These are phyloP conservation scores for Brachypodium distachyon DNA, from an alignment of 202 grass and related monocot species.

Conservation along the genomic window DNA sequence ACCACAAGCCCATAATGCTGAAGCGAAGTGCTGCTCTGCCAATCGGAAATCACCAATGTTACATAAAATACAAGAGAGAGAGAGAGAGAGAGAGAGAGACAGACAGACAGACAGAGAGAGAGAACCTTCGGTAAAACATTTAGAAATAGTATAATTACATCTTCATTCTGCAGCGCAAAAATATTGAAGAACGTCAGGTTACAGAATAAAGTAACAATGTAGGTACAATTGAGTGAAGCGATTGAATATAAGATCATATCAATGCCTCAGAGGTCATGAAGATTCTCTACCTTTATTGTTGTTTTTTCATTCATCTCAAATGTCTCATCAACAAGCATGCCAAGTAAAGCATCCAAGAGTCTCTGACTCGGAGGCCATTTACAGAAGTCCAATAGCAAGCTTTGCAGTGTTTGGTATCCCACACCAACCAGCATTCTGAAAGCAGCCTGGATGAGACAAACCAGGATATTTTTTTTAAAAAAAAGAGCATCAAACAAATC, in stretches of 20 bases:
- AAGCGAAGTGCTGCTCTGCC: constrained; percentile 83
- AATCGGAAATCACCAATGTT: constrained; percentile 41
- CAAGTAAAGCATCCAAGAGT: constrained; percentile 74
- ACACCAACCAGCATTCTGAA: constrained; percentile 83
- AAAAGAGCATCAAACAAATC: constrained; percentile 17
- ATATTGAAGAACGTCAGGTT: constrained; percentile 14
- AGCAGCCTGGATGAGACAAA: constrained; percentile 60
- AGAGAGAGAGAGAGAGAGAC: background rate
- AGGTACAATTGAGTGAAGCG: constrained; percentile 23
- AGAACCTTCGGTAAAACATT: constrained; percentile 71
- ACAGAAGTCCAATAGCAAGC: constrained; percentile 90
- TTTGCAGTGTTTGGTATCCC: constrained; percentile 94
- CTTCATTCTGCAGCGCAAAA: constrained; percentile 60
- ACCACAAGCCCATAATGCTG: constrained; percentile 90
- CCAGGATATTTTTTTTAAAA: background rate
- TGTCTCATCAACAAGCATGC: constrained; percentile 93
- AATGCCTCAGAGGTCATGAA: constrained; percentile 16
- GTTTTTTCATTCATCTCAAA: constrained; percentile 82
- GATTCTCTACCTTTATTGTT: constrained; percentile 62
- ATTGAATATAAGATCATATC: constrained; percentile 5
- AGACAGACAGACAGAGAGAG: background rate
- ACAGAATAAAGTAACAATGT: constrained; percentile 19
- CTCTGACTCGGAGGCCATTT: constrained; percentile 79
- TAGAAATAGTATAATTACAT: constrained; percentile 62
- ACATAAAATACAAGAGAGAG: constrained; percentile 20